Conservation (phyloP, 2,329 filamentous ascomycete species). For the Talaromyces sp. region DNA sequence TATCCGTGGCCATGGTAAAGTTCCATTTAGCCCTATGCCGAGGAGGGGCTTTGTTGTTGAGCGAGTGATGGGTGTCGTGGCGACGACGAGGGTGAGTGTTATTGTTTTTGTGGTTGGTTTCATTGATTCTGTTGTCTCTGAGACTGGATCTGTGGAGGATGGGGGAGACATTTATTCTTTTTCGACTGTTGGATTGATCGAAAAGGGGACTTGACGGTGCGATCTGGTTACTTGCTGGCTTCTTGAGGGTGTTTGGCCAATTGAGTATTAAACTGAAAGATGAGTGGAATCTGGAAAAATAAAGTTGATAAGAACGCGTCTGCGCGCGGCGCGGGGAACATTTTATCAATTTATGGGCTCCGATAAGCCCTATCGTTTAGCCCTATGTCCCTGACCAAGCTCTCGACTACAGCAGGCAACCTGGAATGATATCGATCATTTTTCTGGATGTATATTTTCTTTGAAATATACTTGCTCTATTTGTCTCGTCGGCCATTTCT, state of each 20-base stretch:
- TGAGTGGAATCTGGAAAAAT: not conserved
- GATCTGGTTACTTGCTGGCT: not conserved
- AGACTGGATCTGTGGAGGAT: slow-evolving; percentile 19
- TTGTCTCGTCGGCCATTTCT: not conserved
- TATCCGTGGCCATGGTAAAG: slow-evolving; percentile 83
- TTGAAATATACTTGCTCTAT: not conserved
- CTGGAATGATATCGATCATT: not conserved
- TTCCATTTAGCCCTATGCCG: slow-evolving; percentile 78
- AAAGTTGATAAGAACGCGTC: slow-evolving; percentile 18
- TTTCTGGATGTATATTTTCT: not conserved
- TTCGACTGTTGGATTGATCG: not conserved
- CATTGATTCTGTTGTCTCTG: not conserved
- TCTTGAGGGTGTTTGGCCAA: not conserved
- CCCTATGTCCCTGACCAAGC: slow-evolving; percentile 1
- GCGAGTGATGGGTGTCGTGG: slow-evolving; percentile 64
- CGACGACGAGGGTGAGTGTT: slow-evolving; percentile 83
- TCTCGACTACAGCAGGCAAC: not conserved
- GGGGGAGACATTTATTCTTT: slow-evolving; percentile 23
- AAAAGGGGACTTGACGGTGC: not conserved
- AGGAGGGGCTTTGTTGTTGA: slow-evolving; percentile 70
- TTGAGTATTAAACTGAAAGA: not conserved
- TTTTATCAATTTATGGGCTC: not conserved
- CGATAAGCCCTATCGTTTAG: slow-evolving; percentile 3
- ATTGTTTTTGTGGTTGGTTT: slow-evolving; percentile 21
- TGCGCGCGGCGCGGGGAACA: slow-evolving; percentile 3